Conservation (phyloP, 2,329 filamentous ascomycete species). For the Cladosporium oxysporum region DNA sequence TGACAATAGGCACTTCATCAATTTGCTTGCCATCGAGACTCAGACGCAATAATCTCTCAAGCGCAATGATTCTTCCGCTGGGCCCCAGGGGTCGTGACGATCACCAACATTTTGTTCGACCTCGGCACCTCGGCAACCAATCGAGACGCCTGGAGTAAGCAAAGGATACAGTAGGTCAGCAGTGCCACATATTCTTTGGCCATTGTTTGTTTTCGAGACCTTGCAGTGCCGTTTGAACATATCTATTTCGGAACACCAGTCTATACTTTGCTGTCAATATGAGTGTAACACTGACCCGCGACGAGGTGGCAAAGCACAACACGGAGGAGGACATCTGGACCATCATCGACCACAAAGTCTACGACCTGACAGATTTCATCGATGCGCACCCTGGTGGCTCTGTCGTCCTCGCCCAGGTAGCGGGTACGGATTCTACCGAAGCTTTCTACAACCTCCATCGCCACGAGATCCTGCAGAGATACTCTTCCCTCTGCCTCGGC, state of each 20-base stretch:
- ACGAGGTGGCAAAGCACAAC: conserved; percentile 57
- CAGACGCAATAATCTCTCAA: too few species aligned
- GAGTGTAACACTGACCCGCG: conserved; percentile 20
- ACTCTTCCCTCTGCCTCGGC: conserved; percentile 72
- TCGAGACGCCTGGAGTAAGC: neutral
- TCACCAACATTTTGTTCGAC: neutral
- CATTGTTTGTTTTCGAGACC: neutral
- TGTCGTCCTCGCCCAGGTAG: conserved; percentile 76
- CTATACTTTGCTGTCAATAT: neutral
- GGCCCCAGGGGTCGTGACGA: neutral
- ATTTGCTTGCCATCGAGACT: too few species aligned
- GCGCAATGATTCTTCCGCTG: conserved; percentile 1
- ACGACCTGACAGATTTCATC: conserved; percentile 81
- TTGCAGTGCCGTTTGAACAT: too few species aligned
- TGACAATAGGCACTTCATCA: too few species aligned
- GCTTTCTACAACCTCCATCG: conserved; percentile 92
- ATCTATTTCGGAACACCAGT: neutral
- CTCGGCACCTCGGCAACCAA: conserved; percentile 18
- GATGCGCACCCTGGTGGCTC: conserved; percentile 83
- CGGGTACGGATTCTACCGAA: conserved; percentile 76
- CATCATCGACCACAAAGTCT: conserved; percentile 83
- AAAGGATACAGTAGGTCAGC: conserved; percentile 17
- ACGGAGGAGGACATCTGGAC: conserved; percentile 76
- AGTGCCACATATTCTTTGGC: conserved; percentile 23
- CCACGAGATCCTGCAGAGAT: conserved; percentile 84